These are phyloP conservation scores for Calocera cornea DNA, from an alignment of 768 basidiomycete genomes.

Conservation along the genomic window DNA sequence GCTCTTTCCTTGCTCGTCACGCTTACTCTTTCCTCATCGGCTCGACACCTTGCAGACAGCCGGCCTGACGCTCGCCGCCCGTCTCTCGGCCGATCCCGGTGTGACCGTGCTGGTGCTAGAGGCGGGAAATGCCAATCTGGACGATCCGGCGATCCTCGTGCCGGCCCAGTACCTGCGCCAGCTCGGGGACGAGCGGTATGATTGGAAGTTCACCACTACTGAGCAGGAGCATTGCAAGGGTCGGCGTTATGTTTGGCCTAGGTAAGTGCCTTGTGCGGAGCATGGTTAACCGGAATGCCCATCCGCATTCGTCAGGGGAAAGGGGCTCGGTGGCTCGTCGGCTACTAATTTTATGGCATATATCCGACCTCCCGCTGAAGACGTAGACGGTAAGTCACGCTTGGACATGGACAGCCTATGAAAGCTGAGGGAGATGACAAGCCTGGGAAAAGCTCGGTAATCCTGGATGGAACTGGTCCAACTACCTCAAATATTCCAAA, in stretches of 20 bases:
- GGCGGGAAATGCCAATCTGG: slow-evolving; percentile 15
- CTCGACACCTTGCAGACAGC: background rate
- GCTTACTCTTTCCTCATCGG: background rate
- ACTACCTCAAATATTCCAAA: slow-evolving; percentile 30
- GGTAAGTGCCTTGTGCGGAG: slow-evolving; percentile 8
- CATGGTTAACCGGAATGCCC: slow-evolving; percentile 6
- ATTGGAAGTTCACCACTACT: slow-evolving; percentile 18
- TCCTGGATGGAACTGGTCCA: slow-evolving; percentile 41
- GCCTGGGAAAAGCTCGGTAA: slow-evolving; percentile 38
- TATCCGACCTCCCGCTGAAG: background rate
- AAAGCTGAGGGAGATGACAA: slow-evolving; percentile 21
- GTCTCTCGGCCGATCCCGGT: slow-evolving; percentile 18
- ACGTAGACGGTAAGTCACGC: slow-evolving; percentile 21
- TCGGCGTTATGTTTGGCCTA: slow-evolving; percentile 17
- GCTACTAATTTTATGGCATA: slow-evolving; percentile 30
- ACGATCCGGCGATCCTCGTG: slow-evolving; percentile 11
- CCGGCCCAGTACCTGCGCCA: slow-evolving; percentile 20
- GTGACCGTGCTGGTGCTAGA: slow-evolving; percentile 19
- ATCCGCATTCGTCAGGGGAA: slow-evolving; percentile 15
- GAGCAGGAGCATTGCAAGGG: slow-evolving; percentile 11
- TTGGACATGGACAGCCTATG: slow-evolving; percentile 18
- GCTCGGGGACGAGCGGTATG: slow-evolving; percentile 18
- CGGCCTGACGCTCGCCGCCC: slow-evolving; percentile 17
- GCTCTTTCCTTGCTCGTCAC: background rate
- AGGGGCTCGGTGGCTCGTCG: slow-evolving; percentile 32